Percentiles rank a stretch among this genome's conserved stretches.
Conservation (phyloP, 768 basidiomycete species). For the Auriscalpium vulgare region DNA sequence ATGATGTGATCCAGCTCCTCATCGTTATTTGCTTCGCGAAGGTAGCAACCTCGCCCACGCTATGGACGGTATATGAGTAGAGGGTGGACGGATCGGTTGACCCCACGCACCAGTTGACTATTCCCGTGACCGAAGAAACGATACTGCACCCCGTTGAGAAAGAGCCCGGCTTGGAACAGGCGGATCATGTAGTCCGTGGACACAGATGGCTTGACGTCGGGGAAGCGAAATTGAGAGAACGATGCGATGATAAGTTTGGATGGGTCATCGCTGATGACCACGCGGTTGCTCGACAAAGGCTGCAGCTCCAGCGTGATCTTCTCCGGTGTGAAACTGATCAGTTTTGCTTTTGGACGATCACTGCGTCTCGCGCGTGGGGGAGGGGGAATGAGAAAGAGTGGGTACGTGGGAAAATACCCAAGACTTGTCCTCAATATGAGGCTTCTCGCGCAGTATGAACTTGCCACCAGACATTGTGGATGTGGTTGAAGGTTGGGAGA, state of each 20-base stretch:
- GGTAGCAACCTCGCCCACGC: slow-evolving; percentile 57
- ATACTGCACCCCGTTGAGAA: slow-evolving; percentile 51
- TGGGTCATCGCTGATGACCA: slow-evolving; percentile 49
- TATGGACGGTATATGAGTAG: slow-evolving; percentile 17
- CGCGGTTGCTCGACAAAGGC: slow-evolving; percentile 48
- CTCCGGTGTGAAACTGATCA: slow-evolving; percentile 42
- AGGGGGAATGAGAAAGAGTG: slow-evolving; percentile 15
- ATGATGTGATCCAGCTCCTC: slow-evolving; percentile 50
- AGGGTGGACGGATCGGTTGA: background rate
- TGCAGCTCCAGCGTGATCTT: slow-evolving; percentile 43
- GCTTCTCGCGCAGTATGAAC: slow-evolving; percentile 29
- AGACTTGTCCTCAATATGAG: slow-evolving; percentile 38
- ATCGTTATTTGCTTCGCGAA: slow-evolving; percentile 46
- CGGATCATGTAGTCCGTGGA: slow-evolving; percentile 49
- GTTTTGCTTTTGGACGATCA: slow-evolving; percentile 7
- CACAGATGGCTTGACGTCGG: slow-evolving; percentile 39
- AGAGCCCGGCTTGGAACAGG: slow-evolving; percentile 46
- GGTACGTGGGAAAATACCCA: slow-evolving; percentile 42
- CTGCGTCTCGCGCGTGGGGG: background rate
- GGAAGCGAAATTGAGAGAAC: slow-evolving; percentile 47
- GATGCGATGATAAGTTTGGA: slow-evolving; percentile 48
- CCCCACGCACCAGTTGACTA: slow-evolving; percentile 47
- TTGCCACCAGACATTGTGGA: background rate
- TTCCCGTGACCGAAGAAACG: slow-evolving; percentile 69
- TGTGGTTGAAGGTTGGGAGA: background rate